A percentile compares a stretch with the other conserved stretches of the same genome.
phyloP scores from a whole-genome alignment of 2,329 filamentous ascomycete species.

The Beauveria pseudobassiana region DNA sequence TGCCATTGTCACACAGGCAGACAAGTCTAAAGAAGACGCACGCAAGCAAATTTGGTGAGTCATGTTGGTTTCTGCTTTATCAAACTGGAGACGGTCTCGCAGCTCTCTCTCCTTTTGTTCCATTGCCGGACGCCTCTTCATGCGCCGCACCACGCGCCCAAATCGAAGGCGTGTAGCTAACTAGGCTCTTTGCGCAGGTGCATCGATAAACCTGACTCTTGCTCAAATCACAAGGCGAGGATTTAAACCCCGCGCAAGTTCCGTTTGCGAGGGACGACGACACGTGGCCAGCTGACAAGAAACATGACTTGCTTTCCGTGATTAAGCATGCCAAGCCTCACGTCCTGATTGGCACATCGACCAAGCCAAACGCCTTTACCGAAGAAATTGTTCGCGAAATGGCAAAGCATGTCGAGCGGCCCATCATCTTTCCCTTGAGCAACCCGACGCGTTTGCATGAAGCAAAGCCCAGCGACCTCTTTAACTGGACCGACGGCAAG shows the following conservation, averaged over 20 bases:
- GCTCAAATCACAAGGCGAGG: slow-evolving; percentile 54
- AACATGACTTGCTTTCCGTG: slow-evolving; percentile 55
- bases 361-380: slow-evolving; percentile 44
- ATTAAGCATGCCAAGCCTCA: slow-evolving; percentile 68
- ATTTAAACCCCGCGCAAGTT: slow-evolving; percentile 47
- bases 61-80: no score
- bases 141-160: background rate
- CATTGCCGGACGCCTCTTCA: background rate
- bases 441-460: slow-evolving; percentile 83
- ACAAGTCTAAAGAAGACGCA: slow-evolving; percentile 65
- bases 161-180: no score
- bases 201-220: slow-evolving; percentile 73
- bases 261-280: slow-evolving; percentile 56
- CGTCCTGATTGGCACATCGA: slow-evolving; percentile 78
- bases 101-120: background rate
- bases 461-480: slow-evolving; percentile 68
- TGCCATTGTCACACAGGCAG: slow-evolving; percentile 63
- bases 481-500: slow-evolving; percentile 69
- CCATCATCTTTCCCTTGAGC: slow-evolving; percentile 74
- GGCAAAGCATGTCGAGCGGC: slow-evolving; percentile 62
- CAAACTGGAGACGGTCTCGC: background rate
- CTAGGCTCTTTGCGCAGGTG: slow-evolving; percentile 31
- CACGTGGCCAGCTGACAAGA: slow-evolving; percentile 51
- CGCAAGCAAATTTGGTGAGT: slow-evolving; percentile 61
- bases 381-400: slow-evolving; percentile 26